phyloP scores from a whole-genome alignment of 257 asterid species.

The Jaltomata sinuosa region DNA sequence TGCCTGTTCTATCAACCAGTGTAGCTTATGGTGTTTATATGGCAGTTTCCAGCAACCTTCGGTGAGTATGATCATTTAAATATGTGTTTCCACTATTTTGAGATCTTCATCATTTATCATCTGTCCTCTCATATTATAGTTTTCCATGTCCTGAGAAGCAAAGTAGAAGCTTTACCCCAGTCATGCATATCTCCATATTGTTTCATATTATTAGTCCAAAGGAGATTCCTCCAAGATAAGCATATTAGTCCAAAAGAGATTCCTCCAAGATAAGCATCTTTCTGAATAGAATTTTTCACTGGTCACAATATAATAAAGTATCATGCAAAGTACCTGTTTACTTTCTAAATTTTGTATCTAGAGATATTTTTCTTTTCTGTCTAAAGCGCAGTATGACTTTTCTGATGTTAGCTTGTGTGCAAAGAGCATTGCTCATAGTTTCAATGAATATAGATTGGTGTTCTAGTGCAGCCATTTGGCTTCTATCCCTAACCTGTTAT shows the following conservation, averaged over 20 bases:
- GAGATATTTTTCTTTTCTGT: neutral
- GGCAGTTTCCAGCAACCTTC: constrained; percentile 87
- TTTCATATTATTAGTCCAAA: neutral
- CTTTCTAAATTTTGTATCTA: neutral
- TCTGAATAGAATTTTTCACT: neutral
- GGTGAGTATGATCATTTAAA: constrained; percentile 30
- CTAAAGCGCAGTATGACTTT: neutral
- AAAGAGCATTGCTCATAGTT: neutral
- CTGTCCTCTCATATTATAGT: neutral
- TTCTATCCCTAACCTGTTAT: neutral
- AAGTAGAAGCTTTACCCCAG: neutral
- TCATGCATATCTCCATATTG: neutral
- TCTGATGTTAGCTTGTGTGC: neutral
- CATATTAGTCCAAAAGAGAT: neutral
- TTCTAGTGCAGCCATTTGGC: neutral
- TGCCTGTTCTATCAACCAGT: constrained; percentile 74
- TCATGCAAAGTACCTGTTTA: neutral
- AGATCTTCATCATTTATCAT: neutral
- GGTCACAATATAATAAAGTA: neutral
- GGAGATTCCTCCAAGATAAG: neutral
- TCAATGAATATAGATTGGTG: neutral
- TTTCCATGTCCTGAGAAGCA: neutral
- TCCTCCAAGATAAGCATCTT: neutral
- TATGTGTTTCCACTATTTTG: neutral
- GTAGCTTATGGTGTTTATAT: constrained; percentile 84